Conservation (phyloP, 2,329 filamentous ascomycete species). For the Endoconidiophora polonica region DNA sequence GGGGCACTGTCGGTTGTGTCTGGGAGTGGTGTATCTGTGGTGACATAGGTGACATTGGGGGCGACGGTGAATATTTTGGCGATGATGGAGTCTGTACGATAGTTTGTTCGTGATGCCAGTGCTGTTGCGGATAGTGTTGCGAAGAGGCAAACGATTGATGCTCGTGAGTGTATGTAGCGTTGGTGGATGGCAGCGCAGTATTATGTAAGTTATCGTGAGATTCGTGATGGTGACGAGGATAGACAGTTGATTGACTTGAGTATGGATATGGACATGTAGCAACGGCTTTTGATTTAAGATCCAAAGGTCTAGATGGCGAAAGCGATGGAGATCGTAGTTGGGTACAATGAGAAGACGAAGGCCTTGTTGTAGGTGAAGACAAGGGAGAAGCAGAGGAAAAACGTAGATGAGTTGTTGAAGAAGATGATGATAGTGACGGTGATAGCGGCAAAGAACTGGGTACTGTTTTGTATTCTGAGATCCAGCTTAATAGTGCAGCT, state of each 20-base stretch:
- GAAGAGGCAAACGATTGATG: too few relatives aligned
- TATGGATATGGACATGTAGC: background rate
- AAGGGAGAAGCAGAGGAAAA: background rate
- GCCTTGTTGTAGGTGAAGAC: background rate
- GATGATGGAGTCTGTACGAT: background rate
- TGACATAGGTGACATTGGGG: slow-evolving; percentile 5
- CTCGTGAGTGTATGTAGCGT: too few relatives aligned
- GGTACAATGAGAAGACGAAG: background rate
- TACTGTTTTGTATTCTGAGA: slow-evolving; percentile 5
- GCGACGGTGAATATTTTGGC: background rate
- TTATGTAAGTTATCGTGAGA: too few relatives aligned
- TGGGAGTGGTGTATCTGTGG: background rate
- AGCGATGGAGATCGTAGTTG: background rate
- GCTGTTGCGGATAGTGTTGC: too few relatives aligned
- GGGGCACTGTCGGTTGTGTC: background rate
- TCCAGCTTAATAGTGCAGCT: slow-evolving; percentile 10
- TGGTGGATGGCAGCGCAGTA: too few relatives aligned
- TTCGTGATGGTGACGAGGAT: background rate
- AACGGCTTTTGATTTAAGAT: background rate
- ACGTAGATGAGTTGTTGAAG: background rate
- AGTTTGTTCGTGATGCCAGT: too few relatives aligned
- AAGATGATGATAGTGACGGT: background rate
- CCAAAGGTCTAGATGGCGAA: background rate
- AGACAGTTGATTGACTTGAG: background rate
- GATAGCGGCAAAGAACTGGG: background rate